Base-by-base conservation (phyloP, 495 filamentous ascomycete genomes). In the Evernia prunastri region DNA sequence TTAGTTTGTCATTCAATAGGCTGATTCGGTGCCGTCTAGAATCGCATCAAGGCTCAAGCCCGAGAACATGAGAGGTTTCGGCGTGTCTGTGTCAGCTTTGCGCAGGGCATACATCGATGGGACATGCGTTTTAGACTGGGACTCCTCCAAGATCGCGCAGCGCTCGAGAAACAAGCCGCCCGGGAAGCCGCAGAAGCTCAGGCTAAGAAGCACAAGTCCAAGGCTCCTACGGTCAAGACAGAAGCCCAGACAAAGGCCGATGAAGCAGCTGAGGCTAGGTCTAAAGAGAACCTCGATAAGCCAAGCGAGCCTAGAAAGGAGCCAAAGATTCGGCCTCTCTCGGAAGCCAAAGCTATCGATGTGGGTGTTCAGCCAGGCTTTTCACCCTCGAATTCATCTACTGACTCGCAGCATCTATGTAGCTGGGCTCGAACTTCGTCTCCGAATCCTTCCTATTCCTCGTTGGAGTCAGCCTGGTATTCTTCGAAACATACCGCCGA, bases 1-100 rank as follows among this genome's bases (percentile, higher is more conserved):
- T 78, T 69, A 79, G 80, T 68, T 72, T 20, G 3, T 33, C 29
- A 18, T 78, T 67, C 77, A 31, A 27, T 25, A 25, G 35, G 74
- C 84, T 72, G 70, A 75, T 79, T 61, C 75, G 66, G 51, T 11
- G 25, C 33, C 33, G 20, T 27, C 17, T 73, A 98, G 94, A 96
- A 91, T 73, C 86, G 84, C 73, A 96, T 99, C 77, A 97, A 96
- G 76, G 82, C 80, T 31, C 92, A 97, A 81, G 95, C 94, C 20
- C 89, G 89, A 68, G 95, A 99, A 71, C 95, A 97, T 78, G 90
- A 92, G 56, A 80, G 86, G 23, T 99, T 97, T 77, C 89, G 95
- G 23, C 76, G 75, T n/a, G 33, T 85, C 45, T 90, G 87, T 72
- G 76, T 90, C 68, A 74, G 75, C 31, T 85, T 95, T 72, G 95